These are phyloP conservation scores for Arabidopsis suecica DNA, from an alignment of 345 rosid species.

Conservation along the genomic window DNA sequence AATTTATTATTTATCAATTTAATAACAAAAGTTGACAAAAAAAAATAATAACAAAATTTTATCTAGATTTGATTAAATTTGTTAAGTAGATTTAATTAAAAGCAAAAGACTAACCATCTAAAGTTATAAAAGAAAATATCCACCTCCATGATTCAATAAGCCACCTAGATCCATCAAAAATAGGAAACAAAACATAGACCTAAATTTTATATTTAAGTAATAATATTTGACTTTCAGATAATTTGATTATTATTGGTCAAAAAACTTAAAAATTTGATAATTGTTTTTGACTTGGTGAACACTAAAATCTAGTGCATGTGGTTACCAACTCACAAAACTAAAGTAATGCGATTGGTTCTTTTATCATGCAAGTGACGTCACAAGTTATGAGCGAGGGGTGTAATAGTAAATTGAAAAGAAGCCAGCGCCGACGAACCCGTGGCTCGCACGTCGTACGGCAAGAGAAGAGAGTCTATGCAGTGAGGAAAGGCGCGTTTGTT, in stretches of 20 bases:
- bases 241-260: neutral
- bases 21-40: neutral
- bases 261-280: neutral
- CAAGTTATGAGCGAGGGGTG: neutral
- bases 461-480: neutral
- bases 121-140: neutral
- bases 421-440: slow-evolving; percentile 36
- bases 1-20: neutral
- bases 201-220: neutral
- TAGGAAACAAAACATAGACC: neutral
- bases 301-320: slow-evolving; percentile 7
- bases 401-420: neutral
- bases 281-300: neutral
- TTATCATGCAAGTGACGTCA: neutral
- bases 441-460: slow-evolving; percentile 35
- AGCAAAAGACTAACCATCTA: neutral
- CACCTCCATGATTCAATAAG: neutral
- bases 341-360: slow-evolving; percentile 13
- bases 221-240: neutral
- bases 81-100: neutral
- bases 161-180: neutral
- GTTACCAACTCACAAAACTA: neutral
- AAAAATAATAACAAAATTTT: neutral
- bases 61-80: neutral
- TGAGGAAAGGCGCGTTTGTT: slow-evolving; percentile 35